Evolutionary conservation across 2,329 filamentous ascomycete species (phyloP).

Genomic region (Fusarium sp.): DNA sequence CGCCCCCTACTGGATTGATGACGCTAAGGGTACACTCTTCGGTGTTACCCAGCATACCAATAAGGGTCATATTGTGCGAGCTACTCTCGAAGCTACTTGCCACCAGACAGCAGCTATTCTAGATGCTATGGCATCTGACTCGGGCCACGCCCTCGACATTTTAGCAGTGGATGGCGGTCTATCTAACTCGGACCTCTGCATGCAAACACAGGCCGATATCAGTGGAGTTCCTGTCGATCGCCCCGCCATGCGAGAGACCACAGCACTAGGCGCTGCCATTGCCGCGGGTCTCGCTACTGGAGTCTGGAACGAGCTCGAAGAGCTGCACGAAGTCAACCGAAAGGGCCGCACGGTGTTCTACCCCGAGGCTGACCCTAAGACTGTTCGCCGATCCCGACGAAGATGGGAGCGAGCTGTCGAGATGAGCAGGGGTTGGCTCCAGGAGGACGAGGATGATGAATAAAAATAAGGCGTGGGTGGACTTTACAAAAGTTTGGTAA

Average conservation of each 20-base stretch:
- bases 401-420: slow-evolving; percentile 70
- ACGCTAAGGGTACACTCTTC: slow-evolving; percentile 89
- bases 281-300: slow-evolving; percentile 87
- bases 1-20: slow-evolving; percentile 94
- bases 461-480: slow-evolving; percentile 2
- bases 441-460: slow-evolving; percentile 47
- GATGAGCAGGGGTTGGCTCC: slow-evolving; percentile 69
- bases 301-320: slow-evolving; percentile 81
- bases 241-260: slow-evolving; percentile 90
- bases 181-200: slow-evolving; percentile 88
- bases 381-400: slow-evolving; percentile 57
- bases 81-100: slow-evolving; percentile 90
- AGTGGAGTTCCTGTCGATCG: slow-evolving; percentile 85
- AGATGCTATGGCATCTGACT: slow-evolving; percentile 91
- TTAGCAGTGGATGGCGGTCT: slow-evolving; percentile 91
- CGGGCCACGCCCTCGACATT: slow-evolving; percentile 77
- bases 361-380: slow-evolving; percentile 68
- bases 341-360: slow-evolving; percentile 76
- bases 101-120: slow-evolving; percentile 94
- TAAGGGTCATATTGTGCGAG: slow-evolving; percentile 86
- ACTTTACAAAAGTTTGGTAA: background rate
- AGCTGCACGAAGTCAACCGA: slow-evolving; percentile 79
- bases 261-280: slow-evolving; percentile 87
- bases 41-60: slow-evolving; percentile 88
- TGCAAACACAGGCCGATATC: slow-evolving; percentile 92